Percentiles rank a stretch among this genome's conserved stretches.
Evolutionary conservation across 805 yeast species (phyloP).

Genomic region (Wickerhamomyces queroliae): DNA sequence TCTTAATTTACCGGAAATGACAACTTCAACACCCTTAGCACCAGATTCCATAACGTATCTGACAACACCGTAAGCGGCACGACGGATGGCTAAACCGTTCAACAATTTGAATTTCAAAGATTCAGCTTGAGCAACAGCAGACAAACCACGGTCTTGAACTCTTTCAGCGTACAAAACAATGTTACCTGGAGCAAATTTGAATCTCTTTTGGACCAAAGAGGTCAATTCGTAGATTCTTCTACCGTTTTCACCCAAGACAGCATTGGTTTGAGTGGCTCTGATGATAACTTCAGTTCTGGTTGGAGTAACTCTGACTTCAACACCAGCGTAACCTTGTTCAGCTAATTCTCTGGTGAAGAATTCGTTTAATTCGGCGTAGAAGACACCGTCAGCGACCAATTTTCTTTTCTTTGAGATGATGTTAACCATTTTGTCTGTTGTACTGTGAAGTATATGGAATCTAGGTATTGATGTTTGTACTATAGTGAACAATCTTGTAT

Average conservation of each 20-base stretch:
- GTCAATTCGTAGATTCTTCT: slow-evolving; percentile 99
- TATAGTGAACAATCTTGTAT: no score
- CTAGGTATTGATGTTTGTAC: no score
- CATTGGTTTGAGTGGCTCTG: slow-evolving; percentile 98
- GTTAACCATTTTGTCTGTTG: slow-evolving; percentile 20
- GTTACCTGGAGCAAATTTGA: slow-evolving; percentile 91
- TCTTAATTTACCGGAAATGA: slow-evolving; percentile 98
- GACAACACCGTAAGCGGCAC: slow-evolving; percentile 99
- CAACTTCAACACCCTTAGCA: slow-evolving; percentile 99
- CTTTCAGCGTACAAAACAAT: slow-evolving; percentile 96
- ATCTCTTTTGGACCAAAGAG: slow-evolving; percentile 96
- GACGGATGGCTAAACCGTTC: slow-evolving; percentile 98
- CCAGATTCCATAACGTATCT: slow-evolving; percentile 99
- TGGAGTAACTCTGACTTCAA: slow-evolving; percentile 98
- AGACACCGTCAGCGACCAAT: slow-evolving; percentile 99
- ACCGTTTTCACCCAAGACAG: slow-evolving; percentile 99
- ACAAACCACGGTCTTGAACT: slow-evolving; percentile 98
- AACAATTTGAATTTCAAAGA: slow-evolving; percentile 96
- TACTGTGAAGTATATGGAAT: no score
- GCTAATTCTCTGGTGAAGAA: slow-evolving; percentile 99
- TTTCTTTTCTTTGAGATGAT: slow-evolving; percentile 95
- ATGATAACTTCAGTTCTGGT: slow-evolving; percentile 96
- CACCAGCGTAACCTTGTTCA: slow-evolving; percentile 99
- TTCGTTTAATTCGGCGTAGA: slow-evolving; percentile 99
- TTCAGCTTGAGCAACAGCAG: slow-evolving; percentile 99